Evolutionary conservation across 176 grass and related monocot genomes (phyloP).

Genomic region (Paspalum vaginatum): DNA sequence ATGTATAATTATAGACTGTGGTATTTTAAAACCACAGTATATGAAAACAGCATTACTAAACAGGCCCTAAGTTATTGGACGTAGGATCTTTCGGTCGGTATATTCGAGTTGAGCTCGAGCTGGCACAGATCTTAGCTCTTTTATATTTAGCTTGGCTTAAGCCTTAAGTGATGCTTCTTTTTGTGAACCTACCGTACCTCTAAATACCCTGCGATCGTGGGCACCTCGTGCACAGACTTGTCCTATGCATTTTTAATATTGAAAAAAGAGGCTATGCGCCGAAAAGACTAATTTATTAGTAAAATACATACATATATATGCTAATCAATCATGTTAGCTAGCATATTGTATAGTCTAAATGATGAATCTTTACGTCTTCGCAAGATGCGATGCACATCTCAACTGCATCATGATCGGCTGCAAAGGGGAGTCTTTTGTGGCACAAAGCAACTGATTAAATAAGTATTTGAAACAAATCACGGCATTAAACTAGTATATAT

Average conservation of each 20-base stretch:
- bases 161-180: slow-evolving; percentile 46
- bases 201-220: slow-evolving; percentile 16
- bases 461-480: background rate
- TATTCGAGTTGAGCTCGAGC: slow-evolving; percentile 11
- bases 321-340: slow-evolving; percentile 20
- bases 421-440: slow-evolving; percentile 10
- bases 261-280: slow-evolving; percentile 2
- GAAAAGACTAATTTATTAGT: background rate
- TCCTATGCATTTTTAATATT: background rate
- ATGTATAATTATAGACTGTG: too few relatives aligned
- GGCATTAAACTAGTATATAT: slow-evolving; percentile 3
- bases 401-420: background rate
- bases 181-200: background rate
- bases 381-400: slow-evolving; percentile 8
- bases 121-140: background rate
- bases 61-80: background rate
- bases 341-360: background rate
- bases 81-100: background rate
- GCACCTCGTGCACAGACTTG: slow-evolving; percentile 37
- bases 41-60: too few relatives aligned
- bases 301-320: background rate
- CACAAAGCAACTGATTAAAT: background rate
- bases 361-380: slow-evolving; percentile 12
- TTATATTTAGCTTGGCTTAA: slow-evolving; percentile 37
- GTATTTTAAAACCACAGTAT: too few relatives aligned